Percentiles rank a stretch among this genome's conserved stretches.
phyloP scores from a whole-genome alignment of 1,139 yeast genomes.

The Suhomyces bolitotheri region DNA sequence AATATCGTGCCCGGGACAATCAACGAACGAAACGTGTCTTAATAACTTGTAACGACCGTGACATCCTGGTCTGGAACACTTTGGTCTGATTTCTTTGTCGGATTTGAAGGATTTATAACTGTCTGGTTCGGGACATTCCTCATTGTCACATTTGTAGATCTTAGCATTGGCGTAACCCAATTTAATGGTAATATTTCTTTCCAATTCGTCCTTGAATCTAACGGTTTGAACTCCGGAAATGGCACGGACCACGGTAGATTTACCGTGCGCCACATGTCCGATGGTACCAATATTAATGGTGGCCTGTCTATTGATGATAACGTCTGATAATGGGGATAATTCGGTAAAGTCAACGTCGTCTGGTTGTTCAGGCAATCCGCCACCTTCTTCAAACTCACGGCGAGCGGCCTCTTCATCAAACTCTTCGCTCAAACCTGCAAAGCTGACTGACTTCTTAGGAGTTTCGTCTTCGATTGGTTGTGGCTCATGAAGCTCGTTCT shows the following conservation, averaged over 20 bases:
- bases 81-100: slow-evolving; percentile 92
- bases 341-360: slow-evolving; percentile 76
- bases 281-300: slow-evolving; percentile 98
- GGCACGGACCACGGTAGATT: slow-evolving; percentile 97
- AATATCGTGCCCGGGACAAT: slow-evolving; percentile 99
- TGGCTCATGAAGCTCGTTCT: slow-evolving; percentile 33
- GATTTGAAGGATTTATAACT: slow-evolving; percentile 94
- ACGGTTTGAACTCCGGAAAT: slow-evolving; percentile 99
- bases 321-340: slow-evolving; percentile 87
- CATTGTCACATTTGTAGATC: slow-evolving; percentile 89
- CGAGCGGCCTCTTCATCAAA: slow-evolving; percentile 66
- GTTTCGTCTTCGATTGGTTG: slow-evolving; percentile 35
- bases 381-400: slow-evolving; percentile 95
- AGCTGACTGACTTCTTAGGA: slow-evolving; percentile 77
- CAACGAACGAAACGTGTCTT: slow-evolving; percentile 97
- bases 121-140: slow-evolving; percentile 88
- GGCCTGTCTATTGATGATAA: slow-evolving; percentile 97
- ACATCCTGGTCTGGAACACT: slow-evolving; percentile 83
- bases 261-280: slow-evolving; percentile 99
- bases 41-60: slow-evolving; percentile 81
- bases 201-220: slow-evolving; percentile 96
- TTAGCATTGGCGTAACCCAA: slow-evolving; percentile 99
- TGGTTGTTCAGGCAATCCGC: slow-evolving; percentile 97
- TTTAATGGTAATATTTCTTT: slow-evolving; percentile 97
- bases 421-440: slow-evolving; percentile 66